These are phyloP conservation scores for Ophidiomyces ophidiicola DNA, from an alignment of 2,329 filamentous ascomycete species.

Conservation along the genomic window DNA sequence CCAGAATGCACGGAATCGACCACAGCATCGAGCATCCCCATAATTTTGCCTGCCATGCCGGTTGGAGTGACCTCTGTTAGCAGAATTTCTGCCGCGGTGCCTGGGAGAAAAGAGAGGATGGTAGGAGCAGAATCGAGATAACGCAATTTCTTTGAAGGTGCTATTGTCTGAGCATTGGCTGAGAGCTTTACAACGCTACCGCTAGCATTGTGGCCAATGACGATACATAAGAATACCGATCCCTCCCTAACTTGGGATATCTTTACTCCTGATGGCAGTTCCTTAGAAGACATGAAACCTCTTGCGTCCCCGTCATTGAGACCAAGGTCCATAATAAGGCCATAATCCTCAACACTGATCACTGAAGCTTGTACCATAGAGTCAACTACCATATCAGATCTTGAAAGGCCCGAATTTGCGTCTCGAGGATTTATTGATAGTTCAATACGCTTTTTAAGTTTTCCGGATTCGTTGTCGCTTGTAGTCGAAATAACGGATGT, in stretches of 20 bases:
- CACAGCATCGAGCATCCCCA: conserved; percentile 82
- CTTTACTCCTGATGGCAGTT: conserved; percentile 55
- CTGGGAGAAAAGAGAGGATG: conserved; percentile 80
- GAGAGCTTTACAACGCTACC: conserved; percentile 81
- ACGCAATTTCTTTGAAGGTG: conserved; percentile 52
- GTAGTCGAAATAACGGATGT: conserved; percentile 69
- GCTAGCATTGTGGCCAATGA: conserved; percentile 60
- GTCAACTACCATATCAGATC: conserved; percentile 61
- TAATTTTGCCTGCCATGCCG: conserved; percentile 78
- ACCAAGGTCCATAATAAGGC: conserved; percentile 83
- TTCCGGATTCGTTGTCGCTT: conserved; percentile 44
- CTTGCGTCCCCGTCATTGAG: conserved; percentile 50
- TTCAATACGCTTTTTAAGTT: conserved; percentile 70
- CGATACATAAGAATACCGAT: conserved; percentile 69
- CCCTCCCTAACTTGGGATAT: conserved; percentile 66
- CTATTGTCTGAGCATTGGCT: conserved; percentile 56
- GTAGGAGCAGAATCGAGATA: conserved; percentile 66
- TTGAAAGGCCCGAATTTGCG: conserved; percentile 62
- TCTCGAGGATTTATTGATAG: conserved; percentile 69
- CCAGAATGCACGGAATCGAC: conserved; percentile 86
- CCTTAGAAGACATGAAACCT: conserved; percentile 76
- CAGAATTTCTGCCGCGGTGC: conserved; percentile 76
- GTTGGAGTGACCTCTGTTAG: conserved; percentile 60
- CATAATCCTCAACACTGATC: conserved; percentile 87
- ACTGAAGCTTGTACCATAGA: conserved; percentile 77